phyloP scores from a whole-genome alignment of 441 rosid genomes.

The Erodium moschatum region DNA sequence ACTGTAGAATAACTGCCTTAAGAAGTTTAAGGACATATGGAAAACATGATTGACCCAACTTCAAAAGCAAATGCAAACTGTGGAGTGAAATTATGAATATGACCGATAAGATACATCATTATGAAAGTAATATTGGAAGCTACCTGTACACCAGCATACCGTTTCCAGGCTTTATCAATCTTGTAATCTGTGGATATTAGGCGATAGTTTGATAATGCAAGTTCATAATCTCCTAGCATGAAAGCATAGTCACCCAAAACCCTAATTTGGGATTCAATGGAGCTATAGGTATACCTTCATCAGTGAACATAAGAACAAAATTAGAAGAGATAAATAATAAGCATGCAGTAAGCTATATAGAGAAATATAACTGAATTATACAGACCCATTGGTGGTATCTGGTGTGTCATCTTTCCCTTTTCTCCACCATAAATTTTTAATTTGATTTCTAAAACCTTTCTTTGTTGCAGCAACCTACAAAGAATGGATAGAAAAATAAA shows the following conservation, averaged over 20 bases:
- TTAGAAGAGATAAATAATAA: conserved; percentile 22
- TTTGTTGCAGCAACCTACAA: conserved; percentile 83
- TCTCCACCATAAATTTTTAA: conserved; percentile 98
- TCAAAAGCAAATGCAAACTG: conserved; percentile 7
- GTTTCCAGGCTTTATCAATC: conserved; percentile 98
- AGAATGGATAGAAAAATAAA: conserved; percentile 11
- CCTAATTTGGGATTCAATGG: conserved; percentile 92
- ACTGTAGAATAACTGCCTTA: neutral
- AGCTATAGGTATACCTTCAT: conserved; percentile 87
- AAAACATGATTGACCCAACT: neutral
- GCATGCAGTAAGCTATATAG: conserved; percentile 10
- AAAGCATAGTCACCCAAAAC: conserved; percentile 93
- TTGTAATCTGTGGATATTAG: conserved; percentile 94
- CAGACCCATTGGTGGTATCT: conserved; percentile 59
- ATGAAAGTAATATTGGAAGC: conserved; percentile 13
- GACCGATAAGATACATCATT: conserved; percentile 7
- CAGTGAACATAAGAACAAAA: conserved; percentile 22
- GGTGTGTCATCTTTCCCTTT: conserved; percentile 86
- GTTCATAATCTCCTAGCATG: conserved; percentile 95
- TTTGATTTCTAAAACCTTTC: conserved; percentile 91
- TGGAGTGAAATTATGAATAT: conserved; percentile 12
- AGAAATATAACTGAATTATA: conserved; percentile 25
- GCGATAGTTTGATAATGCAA: conserved; percentile 89
- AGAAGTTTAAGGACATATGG: neutral
- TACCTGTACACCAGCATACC: conserved; percentile 98